Conservation (phyloP, 805 yeast species). For the Teunomyces barrocoloradensis region DNA sequence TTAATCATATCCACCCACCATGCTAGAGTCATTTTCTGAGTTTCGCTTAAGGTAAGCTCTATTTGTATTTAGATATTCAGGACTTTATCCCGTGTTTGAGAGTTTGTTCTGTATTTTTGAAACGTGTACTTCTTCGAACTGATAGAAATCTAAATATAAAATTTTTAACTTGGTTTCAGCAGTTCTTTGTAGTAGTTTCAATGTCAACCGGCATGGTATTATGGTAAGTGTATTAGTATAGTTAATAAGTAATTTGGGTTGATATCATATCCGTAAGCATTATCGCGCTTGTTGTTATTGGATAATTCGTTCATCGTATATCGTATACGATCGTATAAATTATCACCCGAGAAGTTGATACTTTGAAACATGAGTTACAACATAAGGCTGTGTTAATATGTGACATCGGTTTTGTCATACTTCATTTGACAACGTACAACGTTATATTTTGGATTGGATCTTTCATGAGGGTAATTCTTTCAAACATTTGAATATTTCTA, state of each 20-base stretch:
- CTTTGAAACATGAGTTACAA: too few species aligned
- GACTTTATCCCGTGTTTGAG: background rate
- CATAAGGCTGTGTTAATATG: too few species aligned
- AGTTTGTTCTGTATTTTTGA: background rate
- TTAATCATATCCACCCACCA: background rate
- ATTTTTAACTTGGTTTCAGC: background rate
- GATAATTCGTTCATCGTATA: background rate
- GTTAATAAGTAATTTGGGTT: background rate
- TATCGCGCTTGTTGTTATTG: slow-evolving; percentile 1
- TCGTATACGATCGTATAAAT: background rate
- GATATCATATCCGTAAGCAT: background rate
- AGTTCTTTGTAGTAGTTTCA: background rate
- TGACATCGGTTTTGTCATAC: too few species aligned
- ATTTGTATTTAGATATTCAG: background rate
- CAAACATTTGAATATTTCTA: too few species aligned
- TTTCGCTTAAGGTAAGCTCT: background rate
- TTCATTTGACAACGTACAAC: too few species aligned
- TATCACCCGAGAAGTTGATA: background rate
- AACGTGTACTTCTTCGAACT: background rate
- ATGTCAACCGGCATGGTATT: too few species aligned
- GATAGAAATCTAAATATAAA: background rate
- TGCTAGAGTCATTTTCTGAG: background rate
- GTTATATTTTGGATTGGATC: too few species aligned
- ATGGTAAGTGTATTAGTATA: background rate
- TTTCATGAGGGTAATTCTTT: too few species aligned